These are phyloP conservation scores for Saccharomycopsis selenospora DNA, from an alignment of 805 yeast genomes.

Conservation along the genomic window DNA sequence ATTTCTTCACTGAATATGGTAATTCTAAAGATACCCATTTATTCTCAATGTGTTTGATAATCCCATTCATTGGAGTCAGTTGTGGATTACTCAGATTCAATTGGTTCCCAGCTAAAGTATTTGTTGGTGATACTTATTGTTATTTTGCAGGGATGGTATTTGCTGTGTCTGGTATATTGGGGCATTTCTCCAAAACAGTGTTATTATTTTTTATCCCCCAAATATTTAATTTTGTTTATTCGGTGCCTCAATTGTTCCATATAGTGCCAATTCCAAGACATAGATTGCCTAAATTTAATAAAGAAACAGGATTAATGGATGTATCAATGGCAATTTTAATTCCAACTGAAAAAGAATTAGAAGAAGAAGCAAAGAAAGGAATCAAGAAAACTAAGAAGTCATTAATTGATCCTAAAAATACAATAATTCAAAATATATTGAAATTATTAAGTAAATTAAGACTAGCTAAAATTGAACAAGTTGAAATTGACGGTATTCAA, in stretches of 20 bases:
- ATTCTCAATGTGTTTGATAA: constrained; percentile 66
- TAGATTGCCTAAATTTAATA: constrained; percentile 74
- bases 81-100: constrained; percentile 68
- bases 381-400: constrained; percentile 22
- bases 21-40: constrained; percentile 76
- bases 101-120: constrained; percentile 87
- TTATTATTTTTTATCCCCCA: constrained; percentile 85
- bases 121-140: constrained; percentile 98
- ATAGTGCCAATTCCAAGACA: constrained; percentile 94
- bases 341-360: neutral
- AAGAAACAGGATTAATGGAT: constrained; percentile 61
- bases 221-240: constrained; percentile 80
- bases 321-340: constrained; percentile 52
- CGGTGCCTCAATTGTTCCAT: constrained; percentile 85
- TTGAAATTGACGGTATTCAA: constrained; percentile 23
- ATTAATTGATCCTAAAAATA: constrained; percentile 23
- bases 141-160: constrained; percentile 98
- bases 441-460: constrained; percentile 39
- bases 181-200: constrained; percentile 92
- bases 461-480: constrained; percentile 40
- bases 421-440: constrained; percentile 34
- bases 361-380: neutral
- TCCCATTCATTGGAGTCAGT: constrained; percentile 86
- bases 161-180: constrained; percentile 92
- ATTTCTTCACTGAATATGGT: constrained; percentile 35